These are phyloP conservation scores for Colletotrichum siamense DNA, from an alignment of 2,329 filamentous ascomycete genomes.

Conservation along the genomic window DNA sequence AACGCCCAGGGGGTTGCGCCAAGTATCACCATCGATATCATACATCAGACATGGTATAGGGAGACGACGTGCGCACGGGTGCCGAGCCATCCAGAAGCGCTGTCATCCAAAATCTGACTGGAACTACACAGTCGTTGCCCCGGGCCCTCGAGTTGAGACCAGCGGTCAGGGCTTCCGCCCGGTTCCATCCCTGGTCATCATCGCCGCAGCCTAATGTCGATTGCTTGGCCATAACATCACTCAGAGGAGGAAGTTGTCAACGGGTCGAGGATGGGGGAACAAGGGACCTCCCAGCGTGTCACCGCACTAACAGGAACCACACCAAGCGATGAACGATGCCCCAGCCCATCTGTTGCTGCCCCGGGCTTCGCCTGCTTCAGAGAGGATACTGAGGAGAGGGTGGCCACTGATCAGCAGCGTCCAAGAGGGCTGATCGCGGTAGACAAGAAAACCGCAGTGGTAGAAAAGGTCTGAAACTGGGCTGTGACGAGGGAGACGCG, in stretches of 20 bases:
- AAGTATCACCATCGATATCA: conserved; percentile 19
- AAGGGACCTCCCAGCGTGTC: conserved; percentile 10
- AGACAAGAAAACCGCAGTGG: neutral
- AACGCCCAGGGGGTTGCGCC: neutral
- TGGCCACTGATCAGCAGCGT: neutral
- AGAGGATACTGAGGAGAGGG: neutral
- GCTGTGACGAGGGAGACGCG: conserved; percentile 17
- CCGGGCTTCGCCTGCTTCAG: neutral
- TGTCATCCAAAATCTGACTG: conserved; percentile 16
- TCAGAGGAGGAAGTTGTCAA: neutral
- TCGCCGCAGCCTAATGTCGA: neutral
- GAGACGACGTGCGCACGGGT: neutral
- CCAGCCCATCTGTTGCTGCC: neutral
- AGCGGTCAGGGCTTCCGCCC: conserved; percentile 11
- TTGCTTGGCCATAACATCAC: neutral
- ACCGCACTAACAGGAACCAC: conserved; percentile 1
- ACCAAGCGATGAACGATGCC: neutral
- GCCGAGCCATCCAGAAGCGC: neutral
- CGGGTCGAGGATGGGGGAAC: neutral
- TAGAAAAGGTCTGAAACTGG: conserved; percentile 17
- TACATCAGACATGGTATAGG: conserved; percentile 2
- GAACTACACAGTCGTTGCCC: neutral
- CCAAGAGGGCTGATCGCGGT: conserved; percentile 9
- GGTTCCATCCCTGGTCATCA: conserved; percentile 7
- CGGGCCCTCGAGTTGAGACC: conserved; percentile 7